Percentiles rank a stretch among this genome's conserved stretches.
Evolutionary conservation across 1,139 yeast species (phyloP).

Genomic region (Ogataea hybrid): DNA sequence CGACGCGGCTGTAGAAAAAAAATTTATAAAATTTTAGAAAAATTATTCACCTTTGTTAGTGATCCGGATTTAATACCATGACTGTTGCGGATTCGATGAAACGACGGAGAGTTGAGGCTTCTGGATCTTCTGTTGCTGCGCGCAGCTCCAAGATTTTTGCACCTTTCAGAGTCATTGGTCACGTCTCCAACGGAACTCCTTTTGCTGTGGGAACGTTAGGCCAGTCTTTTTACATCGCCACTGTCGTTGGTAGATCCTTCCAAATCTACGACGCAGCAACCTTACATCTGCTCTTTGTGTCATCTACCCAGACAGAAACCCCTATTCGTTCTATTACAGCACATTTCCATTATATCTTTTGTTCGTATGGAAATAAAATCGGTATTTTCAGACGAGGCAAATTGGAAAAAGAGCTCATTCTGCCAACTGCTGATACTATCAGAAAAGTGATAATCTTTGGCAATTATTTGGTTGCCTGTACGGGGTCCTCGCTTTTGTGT

Average conservation of each 20-base stretch:
- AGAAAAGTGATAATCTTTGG: constrained; percentile 68
- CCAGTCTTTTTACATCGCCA: constrained; percentile 79
- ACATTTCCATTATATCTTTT: constrained; percentile 82
- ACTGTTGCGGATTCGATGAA: constrained; percentile 18
- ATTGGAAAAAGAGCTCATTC: constrained; percentile 53
- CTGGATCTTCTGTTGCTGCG: constrained; percentile 1
- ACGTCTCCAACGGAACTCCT: constrained; percentile 75
- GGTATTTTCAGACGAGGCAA: constrained; percentile 85
- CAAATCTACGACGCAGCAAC: constrained; percentile 94
- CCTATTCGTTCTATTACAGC: constrained; percentile 73
- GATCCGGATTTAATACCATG: constrained; percentile 3
- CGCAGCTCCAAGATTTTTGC: constrained; percentile 47
- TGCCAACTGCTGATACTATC: constrained; percentile 40
- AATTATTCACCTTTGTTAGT: constrained; percentile 1
- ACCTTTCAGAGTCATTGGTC: constrained; percentile 56
- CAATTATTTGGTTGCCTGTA: constrained; percentile 65
- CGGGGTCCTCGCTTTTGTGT: constrained; percentile 60
- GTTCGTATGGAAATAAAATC: constrained; percentile 66
- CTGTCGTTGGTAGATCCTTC: constrained; percentile 86
- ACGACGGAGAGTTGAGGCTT: constrained; percentile 20
- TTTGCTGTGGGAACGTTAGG: constrained; percentile 90
- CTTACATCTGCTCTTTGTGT: constrained; percentile 81
- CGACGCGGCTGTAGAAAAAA: constrained; percentile 5
- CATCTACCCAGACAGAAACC: constrained; percentile 70
- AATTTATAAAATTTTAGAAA: constrained; percentile 6